Evolutionary conservation across 177 flowering plant genomes (phyloP).

Genomic region (Telopea speciosissima): DNA sequence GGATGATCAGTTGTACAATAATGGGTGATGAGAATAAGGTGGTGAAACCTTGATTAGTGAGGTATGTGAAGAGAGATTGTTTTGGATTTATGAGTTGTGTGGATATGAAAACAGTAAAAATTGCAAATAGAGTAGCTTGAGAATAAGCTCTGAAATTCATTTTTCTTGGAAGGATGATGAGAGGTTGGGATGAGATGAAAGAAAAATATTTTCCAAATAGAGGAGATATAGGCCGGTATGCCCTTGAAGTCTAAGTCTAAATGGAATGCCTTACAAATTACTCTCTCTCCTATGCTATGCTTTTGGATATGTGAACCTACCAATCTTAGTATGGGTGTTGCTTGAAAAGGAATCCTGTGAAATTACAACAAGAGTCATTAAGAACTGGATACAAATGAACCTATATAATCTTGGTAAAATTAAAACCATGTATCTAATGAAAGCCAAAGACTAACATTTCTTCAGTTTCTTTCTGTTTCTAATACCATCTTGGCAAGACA

Average conservation of each 20-base stretch:
- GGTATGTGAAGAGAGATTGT: constrained; percentile 10
- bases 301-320: neutral
- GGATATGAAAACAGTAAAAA: constrained; percentile 33
- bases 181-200: neutral
- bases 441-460: no score
- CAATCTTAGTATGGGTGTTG: neutral
- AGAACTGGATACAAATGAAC: no score
- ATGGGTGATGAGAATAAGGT: constrained; percentile 16
- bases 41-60: constrained; percentile 12
- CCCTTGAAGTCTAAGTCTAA: neutral
- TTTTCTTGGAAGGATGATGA: neutral
- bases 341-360: neutral
- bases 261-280: neutral
- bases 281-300: neutral
- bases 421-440: no score
- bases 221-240: neutral
- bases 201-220: neutral
- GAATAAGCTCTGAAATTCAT: constrained; percentile 20
- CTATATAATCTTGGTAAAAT: no score
- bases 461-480: no score
- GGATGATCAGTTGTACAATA: constrained; percentile 3
- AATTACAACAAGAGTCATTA: no score
- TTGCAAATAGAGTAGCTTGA: constrained; percentile 19
- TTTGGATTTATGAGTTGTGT: constrained; percentile 19
- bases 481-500: no score